Evolutionary conservation across 2,329 filamentous ascomycete genomes (phyloP).

Genomic region (Hypoxylon sp.): DNA sequence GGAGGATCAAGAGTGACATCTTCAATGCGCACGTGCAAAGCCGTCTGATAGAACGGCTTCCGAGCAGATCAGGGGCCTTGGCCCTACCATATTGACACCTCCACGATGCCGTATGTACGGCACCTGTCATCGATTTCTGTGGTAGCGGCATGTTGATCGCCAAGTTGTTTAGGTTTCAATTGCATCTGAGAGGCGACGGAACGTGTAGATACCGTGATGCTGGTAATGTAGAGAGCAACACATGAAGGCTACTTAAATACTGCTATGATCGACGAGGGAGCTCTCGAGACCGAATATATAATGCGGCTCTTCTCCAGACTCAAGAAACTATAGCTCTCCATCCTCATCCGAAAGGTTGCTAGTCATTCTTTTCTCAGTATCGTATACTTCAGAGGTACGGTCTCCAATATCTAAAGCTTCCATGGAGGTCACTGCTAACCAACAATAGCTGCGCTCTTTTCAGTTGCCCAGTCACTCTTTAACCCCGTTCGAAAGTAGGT

Average conservation of each 20-base stretch:
- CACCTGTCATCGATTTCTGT: slow-evolving; percentile 4
- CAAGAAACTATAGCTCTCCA: neutral
- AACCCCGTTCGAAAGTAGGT: slow-evolving; percentile 41
- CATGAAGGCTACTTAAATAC: neutral
- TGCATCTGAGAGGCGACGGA: slow-evolving; percentile 7
- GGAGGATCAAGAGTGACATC: too few species aligned
- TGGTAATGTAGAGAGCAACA: neutral
- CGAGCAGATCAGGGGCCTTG: slow-evolving; percentile 42
- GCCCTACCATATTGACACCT: slow-evolving; percentile 11
- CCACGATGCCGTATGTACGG: neutral
- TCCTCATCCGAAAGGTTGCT: slow-evolving; percentile 2
- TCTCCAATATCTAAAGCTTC: neutral
- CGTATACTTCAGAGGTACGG: slow-evolving; percentile 21
- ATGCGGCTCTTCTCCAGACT: neutral
- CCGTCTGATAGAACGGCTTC: slow-evolving; percentile 25
- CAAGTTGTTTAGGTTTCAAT: slow-evolving; percentile 28
- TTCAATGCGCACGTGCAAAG: neutral
- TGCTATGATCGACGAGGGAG: slow-evolving; percentile 10
- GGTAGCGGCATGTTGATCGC: slow-evolving; percentile 4
- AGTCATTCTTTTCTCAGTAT: slow-evolving; percentile 1
- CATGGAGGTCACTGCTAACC: slow-evolving; percentile 17
- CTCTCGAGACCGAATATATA: slow-evolving; percentile 20
- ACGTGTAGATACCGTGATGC: slow-evolving; percentile 2
- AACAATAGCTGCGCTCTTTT: slow-evolving; percentile 42
- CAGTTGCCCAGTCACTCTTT: slow-evolving; percentile 35